Conservation (phyloP, 192 early-diverging fungal genomes). For the Paraglomus brasilianum region DNA sequence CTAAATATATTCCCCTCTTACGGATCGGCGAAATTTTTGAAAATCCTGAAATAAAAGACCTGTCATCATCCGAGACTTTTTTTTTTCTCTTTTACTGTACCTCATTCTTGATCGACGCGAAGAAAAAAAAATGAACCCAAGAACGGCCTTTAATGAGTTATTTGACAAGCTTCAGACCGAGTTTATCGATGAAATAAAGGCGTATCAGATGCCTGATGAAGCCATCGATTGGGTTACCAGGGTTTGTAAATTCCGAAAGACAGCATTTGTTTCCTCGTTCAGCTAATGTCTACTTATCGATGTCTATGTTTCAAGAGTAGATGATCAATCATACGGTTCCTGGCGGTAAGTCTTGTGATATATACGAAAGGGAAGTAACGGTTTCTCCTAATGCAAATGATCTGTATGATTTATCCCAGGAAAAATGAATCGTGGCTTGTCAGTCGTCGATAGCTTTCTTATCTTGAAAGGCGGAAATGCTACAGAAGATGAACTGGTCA, state of each 20-base stretch:
- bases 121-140: no score
- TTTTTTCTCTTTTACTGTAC: no score
- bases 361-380: not conserved
- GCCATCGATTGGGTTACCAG: slow-evolving; percentile 64
- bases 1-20: no score
- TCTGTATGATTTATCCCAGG: slow-evolving; percentile 44
- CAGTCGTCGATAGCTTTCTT: slow-evolving; percentile 86
- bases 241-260: slow-evolving; percentile 33
- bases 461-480: slow-evolving; percentile 74
- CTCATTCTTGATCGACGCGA: no score
- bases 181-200: slow-evolving; percentile 68
- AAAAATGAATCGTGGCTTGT: slow-evolving; percentile 98
- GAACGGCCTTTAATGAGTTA: no score
- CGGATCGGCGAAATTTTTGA: no score
- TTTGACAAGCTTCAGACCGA: slow-evolving; percentile 37
- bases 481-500: slow-evolving; percentile 76
- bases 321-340: slow-evolving; percentile 53
- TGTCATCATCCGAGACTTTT: no score
- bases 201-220: slow-evolving; percentile 67
- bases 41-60: no score
- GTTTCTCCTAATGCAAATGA: not conserved
- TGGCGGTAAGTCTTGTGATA: slow-evolving; percentile 47
- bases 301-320: slow-evolving; percentile 55
- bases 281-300: slow-evolving; percentile 40
- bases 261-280: not conserved